Conservation (phyloP, 371 early-diverging fungal species). For the Circinella minor region DNA sequence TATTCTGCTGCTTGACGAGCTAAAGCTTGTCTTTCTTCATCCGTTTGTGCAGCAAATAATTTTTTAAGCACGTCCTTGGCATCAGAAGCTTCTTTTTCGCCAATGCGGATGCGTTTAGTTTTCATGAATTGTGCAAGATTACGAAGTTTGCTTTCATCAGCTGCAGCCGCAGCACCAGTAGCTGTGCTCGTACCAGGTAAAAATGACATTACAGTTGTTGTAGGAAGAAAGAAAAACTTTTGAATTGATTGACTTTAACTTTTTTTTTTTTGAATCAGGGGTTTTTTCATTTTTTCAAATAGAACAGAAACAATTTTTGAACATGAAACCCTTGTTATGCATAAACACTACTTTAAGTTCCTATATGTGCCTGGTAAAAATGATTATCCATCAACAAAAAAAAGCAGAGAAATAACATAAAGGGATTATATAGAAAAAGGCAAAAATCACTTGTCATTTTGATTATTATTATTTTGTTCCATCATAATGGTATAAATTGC, state of each 20-base stretch:
- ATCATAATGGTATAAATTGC: constrained; percentile 53
- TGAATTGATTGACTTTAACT: background rate
- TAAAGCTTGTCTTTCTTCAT: constrained; percentile 14
- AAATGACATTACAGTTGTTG: constrained; percentile 29
- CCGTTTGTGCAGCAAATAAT: constrained; percentile 14
- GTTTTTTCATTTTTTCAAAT: background rate
- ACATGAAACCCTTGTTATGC: background rate
- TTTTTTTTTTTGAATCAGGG: background rate
- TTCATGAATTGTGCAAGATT: constrained; percentile 35
- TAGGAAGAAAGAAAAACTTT: background rate
- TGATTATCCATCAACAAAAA: background rate
- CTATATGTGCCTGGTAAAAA: background rate
- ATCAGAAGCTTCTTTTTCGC: constrained; percentile 46
- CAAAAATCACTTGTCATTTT: constrained; percentile 18
- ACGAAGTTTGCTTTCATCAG: constrained; percentile 43
- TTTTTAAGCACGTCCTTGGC: constrained; percentile 22
- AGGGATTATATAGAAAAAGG: background rate
- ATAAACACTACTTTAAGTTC: background rate
- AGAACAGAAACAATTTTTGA: too few species aligned
- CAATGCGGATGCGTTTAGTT: constrained; percentile 42
- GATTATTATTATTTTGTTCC: constrained; percentile 24
- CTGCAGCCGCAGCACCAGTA: constrained; percentile 40
- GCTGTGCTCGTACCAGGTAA: constrained; percentile 43
- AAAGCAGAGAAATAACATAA: background rate
- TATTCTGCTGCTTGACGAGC: constrained; percentile 16